Conservation (phyloP, 1,284 basidiomycete species). For the Ganoderma leucocontextum region DNA sequence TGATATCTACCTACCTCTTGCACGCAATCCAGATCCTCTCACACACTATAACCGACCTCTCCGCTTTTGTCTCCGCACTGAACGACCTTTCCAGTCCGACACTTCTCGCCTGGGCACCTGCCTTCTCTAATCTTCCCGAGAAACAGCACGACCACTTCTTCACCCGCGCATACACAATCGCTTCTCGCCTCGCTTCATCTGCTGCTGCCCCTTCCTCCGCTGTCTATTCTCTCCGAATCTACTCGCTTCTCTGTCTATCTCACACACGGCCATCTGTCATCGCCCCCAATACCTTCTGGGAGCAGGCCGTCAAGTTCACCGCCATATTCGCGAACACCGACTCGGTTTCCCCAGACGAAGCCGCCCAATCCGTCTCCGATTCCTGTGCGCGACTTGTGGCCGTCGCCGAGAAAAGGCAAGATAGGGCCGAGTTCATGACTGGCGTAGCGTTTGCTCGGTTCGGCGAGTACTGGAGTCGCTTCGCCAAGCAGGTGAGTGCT, state of each 20-base stretch:
- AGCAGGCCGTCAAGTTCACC: conserved; percentile 65
- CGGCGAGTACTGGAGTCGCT: conserved; percentile 61
- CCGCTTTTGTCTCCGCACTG: conserved; percentile 48
- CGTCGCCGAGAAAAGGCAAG: conserved; percentile 47
- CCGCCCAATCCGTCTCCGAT: conserved; percentile 49
- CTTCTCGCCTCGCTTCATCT: conserved; percentile 54
- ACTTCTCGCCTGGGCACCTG: conserved; percentile 62
- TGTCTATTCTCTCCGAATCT: conserved; percentile 52
- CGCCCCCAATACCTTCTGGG: conserved; percentile 63
- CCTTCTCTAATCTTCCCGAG: conserved; percentile 50
- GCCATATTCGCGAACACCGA: conserved; percentile 51
- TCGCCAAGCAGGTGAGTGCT: conserved; percentile 42
- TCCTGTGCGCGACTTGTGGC: conserved; percentile 52
- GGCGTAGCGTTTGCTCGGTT: conserved; percentile 63
- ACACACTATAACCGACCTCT: conserved; percentile 37
- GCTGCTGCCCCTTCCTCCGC: conserved; percentile 34
- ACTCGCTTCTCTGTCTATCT: conserved; percentile 43
- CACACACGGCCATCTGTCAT: conserved; percentile 43
- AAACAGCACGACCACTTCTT: conserved; percentile 66
- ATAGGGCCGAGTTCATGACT: conserved; percentile 48
- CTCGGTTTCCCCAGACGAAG: conserved; percentile 35
- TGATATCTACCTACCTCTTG: conserved; percentile 66
- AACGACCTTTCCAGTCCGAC: conserved; percentile 48
- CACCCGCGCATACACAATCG: conserved; percentile 62
- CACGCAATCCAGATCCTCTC: conserved; percentile 55